Evolutionary conservation across 306 rosid species (phyloP).

Genomic region (Mimosa pudica): DNA sequence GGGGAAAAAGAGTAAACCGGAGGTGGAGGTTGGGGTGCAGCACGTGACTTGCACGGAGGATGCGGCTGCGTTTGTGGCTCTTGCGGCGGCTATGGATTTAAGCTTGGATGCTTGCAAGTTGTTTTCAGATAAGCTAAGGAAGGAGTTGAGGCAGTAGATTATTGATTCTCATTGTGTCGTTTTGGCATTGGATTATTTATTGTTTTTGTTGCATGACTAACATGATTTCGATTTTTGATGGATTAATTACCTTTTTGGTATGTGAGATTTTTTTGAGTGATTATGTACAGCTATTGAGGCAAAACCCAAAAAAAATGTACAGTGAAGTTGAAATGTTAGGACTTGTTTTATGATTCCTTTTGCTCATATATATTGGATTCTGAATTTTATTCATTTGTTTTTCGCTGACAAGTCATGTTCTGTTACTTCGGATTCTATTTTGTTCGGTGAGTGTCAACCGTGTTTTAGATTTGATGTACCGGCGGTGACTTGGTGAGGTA

Average conservation of each 20-base stretch:
- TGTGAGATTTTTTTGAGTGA: conserved; percentile 2
- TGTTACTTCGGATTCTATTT: conserved; percentile 16
- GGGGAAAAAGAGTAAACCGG: conserved; percentile 40
- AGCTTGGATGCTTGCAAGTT: conserved; percentile 57
- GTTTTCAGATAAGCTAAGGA: conserved; percentile 51
- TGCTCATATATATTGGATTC: neutral
- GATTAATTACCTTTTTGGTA: neutral
- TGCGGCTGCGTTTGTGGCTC: conserved; percentile 55
- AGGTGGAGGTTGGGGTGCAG: conserved; percentile 54
- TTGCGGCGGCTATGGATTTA: conserved; percentile 57
- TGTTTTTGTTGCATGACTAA: neutral
- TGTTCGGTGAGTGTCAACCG: conserved; percentile 7
- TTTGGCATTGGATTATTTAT: neutral
- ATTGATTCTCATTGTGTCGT: conserved; percentile 18
- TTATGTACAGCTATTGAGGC: conserved; percentile 37
- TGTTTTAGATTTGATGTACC: conserved; percentile 22
- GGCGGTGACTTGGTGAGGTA: conserved; percentile 28
- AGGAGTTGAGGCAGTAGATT: conserved; percentile 50
- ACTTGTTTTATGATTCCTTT: neutral
- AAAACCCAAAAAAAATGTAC: conserved; percentile 3
- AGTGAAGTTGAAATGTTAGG: conserved; percentile 5
- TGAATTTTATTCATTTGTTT: neutral
- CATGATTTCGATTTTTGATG: neutral
- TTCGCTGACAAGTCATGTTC: neutral
- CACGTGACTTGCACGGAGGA: conserved; percentile 58